Evolutionary conservation across 2,329 filamentous ascomycete species (phyloP), one percentile per base, ranked within the genome.

Genomic region (Exserohilum turcica): DNA sequence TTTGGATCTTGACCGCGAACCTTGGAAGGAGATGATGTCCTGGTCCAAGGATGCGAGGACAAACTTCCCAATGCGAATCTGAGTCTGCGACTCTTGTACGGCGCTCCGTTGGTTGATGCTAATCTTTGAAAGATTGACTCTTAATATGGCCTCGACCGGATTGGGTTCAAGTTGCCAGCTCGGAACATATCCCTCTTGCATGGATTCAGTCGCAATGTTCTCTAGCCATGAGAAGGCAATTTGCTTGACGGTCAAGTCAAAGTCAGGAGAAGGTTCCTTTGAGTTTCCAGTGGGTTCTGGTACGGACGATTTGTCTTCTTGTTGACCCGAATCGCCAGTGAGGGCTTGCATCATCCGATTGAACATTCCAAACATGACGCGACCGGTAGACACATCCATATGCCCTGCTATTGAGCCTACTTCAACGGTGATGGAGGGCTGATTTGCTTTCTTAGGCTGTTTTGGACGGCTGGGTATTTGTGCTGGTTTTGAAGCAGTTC

Each of bases 1-100:
- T 36, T 56, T 67, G 6, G 69, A 71, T 38, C 50, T 68, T 12
- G 66, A 48, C 46, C 59, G 65, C 12, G 60, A 43, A 21, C 27
- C 56, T 45, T 81, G 76, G 59, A 85, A 85, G 3, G 78, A 80
- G 21, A 85, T 67, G 7, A 85, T 74, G 29, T 80, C 72, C 21
- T 81, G 76, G 15, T 78, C 77, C 5, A 78, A 72, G 55, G 79
- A 80, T 2, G 79, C 78, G 36, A 84, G 69, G 0, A 67, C 62
- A 47, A 84, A 78, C 43, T 77, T 80, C 3, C 75, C 72, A 19
- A 77, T 64, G 6, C 62, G 59, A 6, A 74, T 31, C 49, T 71
- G 73, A 3, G 63, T 52, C 24, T 58, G 61, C 9, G 46, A 43
- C 8, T 63, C 61, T 6, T 57, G 33, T 15, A 21, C 27, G 5